phyloP scores from a whole-genome alignment of 805 yeast genomes.

The Danielia reshetovae region DNA sequence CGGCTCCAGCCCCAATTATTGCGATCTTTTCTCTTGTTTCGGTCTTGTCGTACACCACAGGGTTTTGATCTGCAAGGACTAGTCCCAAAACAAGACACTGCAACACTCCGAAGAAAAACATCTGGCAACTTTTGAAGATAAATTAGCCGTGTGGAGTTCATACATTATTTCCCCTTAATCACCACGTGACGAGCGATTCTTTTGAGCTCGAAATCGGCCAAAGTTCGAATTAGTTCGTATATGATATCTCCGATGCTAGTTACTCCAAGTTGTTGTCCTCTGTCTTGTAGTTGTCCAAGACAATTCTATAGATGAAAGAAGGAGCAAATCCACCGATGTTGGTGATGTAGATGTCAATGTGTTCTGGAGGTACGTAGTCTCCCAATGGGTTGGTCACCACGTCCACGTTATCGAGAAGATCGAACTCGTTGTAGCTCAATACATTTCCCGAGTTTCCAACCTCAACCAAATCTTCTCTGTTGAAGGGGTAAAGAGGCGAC shows the following conservation, averaged over 20 bases:
- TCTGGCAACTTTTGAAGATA: too few relatives aligned
- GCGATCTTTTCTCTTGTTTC: conserved; percentile 29
- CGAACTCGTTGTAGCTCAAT: conserved; percentile 66
- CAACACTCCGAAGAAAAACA: too few relatives aligned
- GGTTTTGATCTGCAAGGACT: not conserved
- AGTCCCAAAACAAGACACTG: not conserved
- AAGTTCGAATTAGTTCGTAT: too few relatives aligned
- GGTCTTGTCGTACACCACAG: not conserved
- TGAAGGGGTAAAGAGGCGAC: conserved; percentile 89
- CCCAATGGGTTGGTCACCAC: conserved; percentile 79
- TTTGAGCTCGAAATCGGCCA: too few relatives aligned
- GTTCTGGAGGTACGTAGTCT: conserved; percentile 91
- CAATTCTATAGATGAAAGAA: conserved; percentile 90
- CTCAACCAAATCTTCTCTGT: conserved; percentile 76
- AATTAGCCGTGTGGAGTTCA: too few relatives aligned
- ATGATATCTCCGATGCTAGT: too few relatives aligned
- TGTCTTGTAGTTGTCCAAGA: conserved; percentile 86
- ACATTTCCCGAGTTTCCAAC: conserved; percentile 94
- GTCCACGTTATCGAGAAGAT: conserved; percentile 66
- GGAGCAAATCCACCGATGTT: conserved; percentile 97
- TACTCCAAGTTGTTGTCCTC: conserved; percentile 58
- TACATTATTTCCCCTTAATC: too few relatives aligned
- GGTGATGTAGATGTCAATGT: conserved; percentile 89
- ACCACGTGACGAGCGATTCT: too few relatives aligned
- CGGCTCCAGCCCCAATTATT: conserved; percentile 50